Evolutionary conservation across 2,329 filamentous ascomycete genomes (phyloP), one percentile per base, ranked within the genome.

Genomic region (Coniochaeta sp.): DNA sequence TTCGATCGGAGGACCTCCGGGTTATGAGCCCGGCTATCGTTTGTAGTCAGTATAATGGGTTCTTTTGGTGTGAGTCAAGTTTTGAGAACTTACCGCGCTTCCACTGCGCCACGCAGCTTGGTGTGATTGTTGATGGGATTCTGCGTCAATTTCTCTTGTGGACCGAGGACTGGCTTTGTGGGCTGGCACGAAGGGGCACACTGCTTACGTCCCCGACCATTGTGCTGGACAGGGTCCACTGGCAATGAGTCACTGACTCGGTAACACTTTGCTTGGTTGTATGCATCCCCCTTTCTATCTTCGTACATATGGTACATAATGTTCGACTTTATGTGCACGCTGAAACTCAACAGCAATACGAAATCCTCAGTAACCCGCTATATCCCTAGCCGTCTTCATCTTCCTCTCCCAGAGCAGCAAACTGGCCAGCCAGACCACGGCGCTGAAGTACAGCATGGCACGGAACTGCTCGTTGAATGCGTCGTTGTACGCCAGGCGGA

Each of bases 1-100:
- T 52, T 52, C 47, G 47, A 52, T 52, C 47, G 47, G 47, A 52
- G 47, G 47, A 52, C 47, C 47, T 52, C 47, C 47, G 47, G 47
- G 47, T 52, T 52, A 52, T 52, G 47, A 52, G 47, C 47, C 47
- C 47, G 47, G 47, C 47, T 52, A 52, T 36, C 14, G 34, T 36
- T 36, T 36, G 34, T 36, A 9, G 47, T 52, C 22, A 52, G 47
- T 52, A 52, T 17, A 24, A 12, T 26, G 22, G n/a, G 14, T 28
- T 17, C 26, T 4, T 14, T 14, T 22, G 9, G 24, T 4, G 19
- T 24, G 19, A 24, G 38, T 24, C 4, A 22, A 26, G 4, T 28
- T 52, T 22, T 28, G 26, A 28, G 47, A 28, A 52, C 47, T 31
- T 52, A 52, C 47, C 47, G 47, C 47, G 47, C 47, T 52, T 52